These are phyloP conservation scores for Meyerozyma athensensis DNA, from an alignment of 1,139 yeast species.

Conservation along the genomic window DNA sequence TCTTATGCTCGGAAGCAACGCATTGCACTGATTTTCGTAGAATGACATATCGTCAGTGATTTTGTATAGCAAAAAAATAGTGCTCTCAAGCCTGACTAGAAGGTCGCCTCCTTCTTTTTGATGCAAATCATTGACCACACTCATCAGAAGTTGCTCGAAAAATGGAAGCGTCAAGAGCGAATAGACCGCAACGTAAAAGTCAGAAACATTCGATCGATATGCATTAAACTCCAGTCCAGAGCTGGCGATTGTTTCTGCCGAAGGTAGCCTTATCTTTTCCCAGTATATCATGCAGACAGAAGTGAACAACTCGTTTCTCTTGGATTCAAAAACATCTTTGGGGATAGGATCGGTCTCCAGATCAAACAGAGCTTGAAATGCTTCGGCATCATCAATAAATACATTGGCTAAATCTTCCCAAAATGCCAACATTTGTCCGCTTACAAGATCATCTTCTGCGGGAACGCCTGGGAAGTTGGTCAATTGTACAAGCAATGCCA, in stretches of 20 bases:
- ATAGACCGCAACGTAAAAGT: conserved; percentile 66
- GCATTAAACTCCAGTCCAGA: conserved; percentile 50
- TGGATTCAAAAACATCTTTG: conserved; percentile 18
- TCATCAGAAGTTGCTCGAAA: conserved; percentile 45
- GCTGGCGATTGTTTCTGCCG: conserved; percentile 10
- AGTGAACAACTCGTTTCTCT: conserved; percentile 35
- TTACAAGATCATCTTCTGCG: conserved; percentile 60
- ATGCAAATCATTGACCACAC: conserved; percentile 26
- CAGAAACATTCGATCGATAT: conserved; percentile 71
- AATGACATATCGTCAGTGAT: conserved; percentile 47
- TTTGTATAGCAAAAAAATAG: conserved; percentile 58
- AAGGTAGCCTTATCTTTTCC: conserved; percentile 48
- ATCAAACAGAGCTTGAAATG: conserved; percentile 28
- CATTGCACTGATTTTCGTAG: conserved; percentile 30
- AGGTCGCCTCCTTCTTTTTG: conserved; percentile 18
- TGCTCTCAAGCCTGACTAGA: conserved; percentile 48
- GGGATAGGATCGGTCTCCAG: conserved; percentile 11
- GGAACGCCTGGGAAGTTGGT: conserved; percentile 62
- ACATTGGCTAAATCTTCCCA: conserved; percentile 77
- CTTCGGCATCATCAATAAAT: conserved; percentile 50
- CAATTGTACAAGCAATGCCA: conserved; percentile 50
- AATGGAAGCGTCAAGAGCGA: conserved; percentile 57
- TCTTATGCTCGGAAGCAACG: conserved; percentile 24
- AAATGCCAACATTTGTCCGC: conserved; percentile 65
- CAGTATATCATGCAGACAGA: conserved; percentile 56